phyloP scores from a whole-genome alignment of 176 grass and related monocot species.

The Aegilops sharonensis region DNA sequence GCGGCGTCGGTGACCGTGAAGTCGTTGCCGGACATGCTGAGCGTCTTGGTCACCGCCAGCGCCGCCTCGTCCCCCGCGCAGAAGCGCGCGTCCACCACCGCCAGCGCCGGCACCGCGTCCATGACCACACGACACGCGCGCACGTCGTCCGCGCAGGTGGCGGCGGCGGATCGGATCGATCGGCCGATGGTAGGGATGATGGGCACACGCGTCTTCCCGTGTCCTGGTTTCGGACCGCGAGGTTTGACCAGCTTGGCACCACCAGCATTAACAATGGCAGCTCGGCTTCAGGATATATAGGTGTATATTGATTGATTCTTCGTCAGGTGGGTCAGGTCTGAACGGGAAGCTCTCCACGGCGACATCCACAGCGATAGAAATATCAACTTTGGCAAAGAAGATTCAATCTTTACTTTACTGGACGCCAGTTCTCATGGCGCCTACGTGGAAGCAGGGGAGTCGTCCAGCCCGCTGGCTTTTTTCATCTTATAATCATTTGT shows the following conservation, averaged over 20 bases:
- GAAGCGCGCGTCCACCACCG: constrained; percentile 41
- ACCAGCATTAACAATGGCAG: not conserved
- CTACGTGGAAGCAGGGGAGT: not conserved
- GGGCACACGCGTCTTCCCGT: not conserved
- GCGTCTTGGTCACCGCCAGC: constrained; percentile 26
- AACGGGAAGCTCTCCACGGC: not conserved
- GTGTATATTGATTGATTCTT: not conserved
- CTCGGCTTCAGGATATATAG: not conserved
- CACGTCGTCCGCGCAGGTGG: not conserved
- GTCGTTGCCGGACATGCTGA: constrained; percentile 30
- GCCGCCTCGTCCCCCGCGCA: constrained; percentile 26
- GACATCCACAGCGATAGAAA: not conserved
- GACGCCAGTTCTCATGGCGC: not conserved
- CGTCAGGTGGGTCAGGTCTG: not conserved
- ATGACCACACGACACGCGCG: not conserved
- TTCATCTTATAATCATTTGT: not conserved
- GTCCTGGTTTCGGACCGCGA: not conserved
- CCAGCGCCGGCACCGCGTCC: constrained; percentile 28
- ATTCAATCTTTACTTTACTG: not conserved
- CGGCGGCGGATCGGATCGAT: not conserved
- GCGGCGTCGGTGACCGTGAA: constrained; percentile 27
- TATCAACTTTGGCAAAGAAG: not conserved
- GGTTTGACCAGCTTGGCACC: not conserved
- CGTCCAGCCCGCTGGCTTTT: not conserved
- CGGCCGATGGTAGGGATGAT: not conserved